Evolutionary conservation across 2,329 filamentous ascomycete genomes (phyloP).

Genomic region (Clarireedia hainanense): DNA sequence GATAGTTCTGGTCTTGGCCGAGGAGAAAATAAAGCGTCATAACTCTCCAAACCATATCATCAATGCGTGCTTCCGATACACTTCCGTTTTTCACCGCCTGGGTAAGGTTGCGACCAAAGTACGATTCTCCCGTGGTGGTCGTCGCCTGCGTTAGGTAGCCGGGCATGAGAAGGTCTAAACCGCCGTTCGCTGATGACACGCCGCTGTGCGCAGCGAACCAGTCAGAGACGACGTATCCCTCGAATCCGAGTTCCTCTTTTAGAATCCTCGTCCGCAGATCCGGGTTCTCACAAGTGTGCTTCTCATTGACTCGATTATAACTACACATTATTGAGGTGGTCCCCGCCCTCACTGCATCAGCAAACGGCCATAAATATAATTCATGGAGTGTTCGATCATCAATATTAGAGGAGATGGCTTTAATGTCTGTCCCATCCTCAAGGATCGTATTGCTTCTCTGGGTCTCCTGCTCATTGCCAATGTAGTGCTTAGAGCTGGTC

Average conservation of each 20-base stretch:
- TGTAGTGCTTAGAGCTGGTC: constrained; percentile 54
- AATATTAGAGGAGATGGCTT: constrained; percentile 34
- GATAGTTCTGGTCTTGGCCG: constrained; percentile 41
- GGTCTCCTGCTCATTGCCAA: constrained; percentile 42
- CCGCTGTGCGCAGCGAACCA: constrained; percentile 79
- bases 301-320: constrained; percentile 66
- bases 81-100: constrained; percentile 55
- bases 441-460: constrained; percentile 32
- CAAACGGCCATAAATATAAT: constrained; percentile 3
- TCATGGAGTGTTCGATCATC: constrained; percentile 53
- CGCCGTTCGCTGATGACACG: constrained; percentile 68
- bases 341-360: constrained; percentile 33
- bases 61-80: constrained; percentile 54
- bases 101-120: constrained; percentile 26
- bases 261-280: constrained; percentile 72
- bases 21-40: constrained; percentile 49
- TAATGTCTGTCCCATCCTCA: constrained; percentile 19
- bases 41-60: constrained; percentile 52
- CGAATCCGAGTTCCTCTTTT: constrained; percentile 79
- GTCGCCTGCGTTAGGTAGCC: background rate
- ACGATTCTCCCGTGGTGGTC: background rate
- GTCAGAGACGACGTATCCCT: constrained; percentile 77
- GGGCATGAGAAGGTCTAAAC: constrained; percentile 55
- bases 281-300: constrained; percentile 59
- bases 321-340: constrained; percentile 75